Evolutionary conservation across 2,329 filamentous ascomycete species (phyloP).

Genomic region (Beauveria pseudobassiana): DNA sequence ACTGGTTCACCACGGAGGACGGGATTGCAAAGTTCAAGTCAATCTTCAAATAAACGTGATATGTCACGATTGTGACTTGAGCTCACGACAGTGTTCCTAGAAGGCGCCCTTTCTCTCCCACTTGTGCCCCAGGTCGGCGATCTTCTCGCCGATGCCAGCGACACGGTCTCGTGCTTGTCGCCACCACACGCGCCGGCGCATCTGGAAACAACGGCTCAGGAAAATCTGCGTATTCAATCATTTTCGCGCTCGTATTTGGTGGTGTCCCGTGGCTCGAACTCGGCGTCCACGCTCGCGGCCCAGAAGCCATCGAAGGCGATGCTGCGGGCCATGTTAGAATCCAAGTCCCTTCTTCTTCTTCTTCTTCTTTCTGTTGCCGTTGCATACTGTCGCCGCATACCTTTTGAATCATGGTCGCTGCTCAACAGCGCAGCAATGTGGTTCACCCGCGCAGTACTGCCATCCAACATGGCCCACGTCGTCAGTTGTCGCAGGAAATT

Average conservation of each 20-base stretch:
- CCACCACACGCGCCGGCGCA: neutral
- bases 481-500: conserved; percentile 17
- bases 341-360: neutral
- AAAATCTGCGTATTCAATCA: conserved; percentile 5
- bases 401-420: neutral
- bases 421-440: neutral
- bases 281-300: neutral
- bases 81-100: neutral
- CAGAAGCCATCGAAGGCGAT: neutral
- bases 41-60: conserved; percentile 1
- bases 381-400: neutral
- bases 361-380: too few species aligned
- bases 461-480: neutral
- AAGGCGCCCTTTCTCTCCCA: neutral
- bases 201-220: conserved; percentile 1
- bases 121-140: neutral
- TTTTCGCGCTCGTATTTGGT: neutral
- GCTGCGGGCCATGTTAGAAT: neutral
- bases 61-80: conserved; percentile 7
- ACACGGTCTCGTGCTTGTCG: neutral
- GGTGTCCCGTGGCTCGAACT: neutral
- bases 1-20: too few species aligned
- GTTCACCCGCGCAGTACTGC: neutral
- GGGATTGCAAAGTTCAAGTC: neutral
- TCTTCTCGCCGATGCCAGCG: neutral